Evolutionary conservation across 2,329 filamentous ascomycete genomes (phyloP).

Genomic region (Paramyrothecium sp.): DNA sequence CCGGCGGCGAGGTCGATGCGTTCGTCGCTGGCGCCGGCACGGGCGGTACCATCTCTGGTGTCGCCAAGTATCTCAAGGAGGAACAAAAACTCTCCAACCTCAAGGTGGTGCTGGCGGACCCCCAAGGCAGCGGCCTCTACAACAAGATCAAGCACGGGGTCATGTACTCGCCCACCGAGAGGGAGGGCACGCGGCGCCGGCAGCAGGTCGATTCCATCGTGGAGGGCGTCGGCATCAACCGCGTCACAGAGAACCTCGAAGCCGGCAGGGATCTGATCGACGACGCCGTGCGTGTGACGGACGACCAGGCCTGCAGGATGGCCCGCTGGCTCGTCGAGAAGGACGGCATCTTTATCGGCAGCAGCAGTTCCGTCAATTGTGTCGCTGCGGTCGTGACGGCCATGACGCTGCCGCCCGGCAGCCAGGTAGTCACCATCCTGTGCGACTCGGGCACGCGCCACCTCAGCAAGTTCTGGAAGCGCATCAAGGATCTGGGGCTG

Average conservation of each 20-base stretch:
- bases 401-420: conserved; percentile 57
- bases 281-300: conserved; percentile 84
- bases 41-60: conserved; percentile 87
- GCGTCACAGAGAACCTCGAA: conserved; percentile 91
- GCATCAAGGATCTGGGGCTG: conserved; percentile 65
- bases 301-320: conserved; percentile 88
- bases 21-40: conserved; percentile 95
- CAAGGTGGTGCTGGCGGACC: conserved; percentile 83
- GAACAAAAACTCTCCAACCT: conserved; percentile 55
- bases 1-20: conserved; percentile 71
- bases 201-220: conserved; percentile 95
- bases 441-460: conserved; percentile 83
- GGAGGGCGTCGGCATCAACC: conserved; percentile 93
- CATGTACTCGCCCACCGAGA: conserved; percentile 89
- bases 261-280: conserved; percentile 82
- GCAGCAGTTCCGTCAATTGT: conserved; percentile 96
- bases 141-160: conserved; percentile 92
- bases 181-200: conserved; percentile 83
- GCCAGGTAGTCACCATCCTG: conserved; percentile 76
- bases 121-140: conserved; percentile 89
- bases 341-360: conserved; percentile 92
- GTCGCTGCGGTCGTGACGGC: conserved; percentile 73
- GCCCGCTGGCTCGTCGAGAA: conserved; percentile 95
- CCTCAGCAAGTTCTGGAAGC: conserved; percentile 82
- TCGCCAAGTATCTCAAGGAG: conserved; percentile 80